These are phyloP conservation scores for Oxyria digyna DNA, from an alignment of 148 eudicot species.

Conservation along the genomic window DNA sequence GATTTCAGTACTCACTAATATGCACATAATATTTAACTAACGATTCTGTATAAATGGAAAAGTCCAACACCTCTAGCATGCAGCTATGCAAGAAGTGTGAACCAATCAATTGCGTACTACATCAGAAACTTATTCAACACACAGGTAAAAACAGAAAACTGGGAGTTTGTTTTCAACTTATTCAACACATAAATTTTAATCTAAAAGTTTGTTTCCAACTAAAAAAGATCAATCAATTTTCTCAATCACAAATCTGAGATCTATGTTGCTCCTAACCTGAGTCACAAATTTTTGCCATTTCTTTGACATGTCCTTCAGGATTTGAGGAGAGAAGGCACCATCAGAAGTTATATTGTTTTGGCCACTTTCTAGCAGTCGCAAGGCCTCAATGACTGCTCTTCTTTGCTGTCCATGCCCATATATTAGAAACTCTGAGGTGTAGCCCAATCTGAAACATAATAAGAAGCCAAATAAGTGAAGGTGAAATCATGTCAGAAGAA, in stretches of 20 bases:
- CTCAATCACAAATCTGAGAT: neutral
- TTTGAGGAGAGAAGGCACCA: conserved; percentile 30
- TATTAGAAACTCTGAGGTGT: conserved; percentile 71
- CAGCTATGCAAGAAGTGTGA: neutral
- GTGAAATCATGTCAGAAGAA: too few species aligned
- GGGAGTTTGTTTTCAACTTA: too few species aligned
- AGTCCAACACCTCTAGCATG: neutral
- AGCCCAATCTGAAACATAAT: conserved; percentile 43
- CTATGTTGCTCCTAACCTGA: conserved; percentile 24
- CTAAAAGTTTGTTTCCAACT: neutral
- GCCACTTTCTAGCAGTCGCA: conserved; percentile 51
- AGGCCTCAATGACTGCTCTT: conserved; percentile 82
- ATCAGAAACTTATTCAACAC: neutral
- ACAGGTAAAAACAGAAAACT: neutral
- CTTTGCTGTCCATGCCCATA: conserved; percentile 97
- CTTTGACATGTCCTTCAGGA: conserved; percentile 70
- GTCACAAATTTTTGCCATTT: conserved; percentile 90
- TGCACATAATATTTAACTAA: neutral
- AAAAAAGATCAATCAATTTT: neutral
- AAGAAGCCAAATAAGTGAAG: neutral
- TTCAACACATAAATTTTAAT: neutral
- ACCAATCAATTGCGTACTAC: neutral
- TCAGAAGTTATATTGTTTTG: conserved; percentile 25
- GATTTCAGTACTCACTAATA: neutral
- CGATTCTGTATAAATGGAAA: neutral